Conservation (phyloP, 352 stramenopile species). For the Phytophthora agathidicida region DNA sequence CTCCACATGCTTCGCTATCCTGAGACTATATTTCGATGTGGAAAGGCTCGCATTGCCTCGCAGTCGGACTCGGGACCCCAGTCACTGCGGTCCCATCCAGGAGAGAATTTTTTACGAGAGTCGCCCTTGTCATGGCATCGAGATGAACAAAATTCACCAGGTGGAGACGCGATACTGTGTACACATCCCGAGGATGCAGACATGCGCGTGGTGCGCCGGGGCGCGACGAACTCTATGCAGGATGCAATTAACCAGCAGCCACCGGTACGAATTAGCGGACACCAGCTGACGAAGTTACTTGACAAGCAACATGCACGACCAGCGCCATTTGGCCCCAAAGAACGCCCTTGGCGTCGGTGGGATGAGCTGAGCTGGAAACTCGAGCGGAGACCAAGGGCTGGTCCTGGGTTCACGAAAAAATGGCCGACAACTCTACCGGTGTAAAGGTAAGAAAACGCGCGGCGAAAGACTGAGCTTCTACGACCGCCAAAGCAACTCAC, state of each 20-base stretch:
- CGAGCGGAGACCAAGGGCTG: slow-evolving; percentile 11
- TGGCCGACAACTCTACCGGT: slow-evolving; percentile 2
- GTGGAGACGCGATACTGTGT: slow-evolving; percentile 2
- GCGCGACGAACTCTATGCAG: slow-evolving; percentile 18
- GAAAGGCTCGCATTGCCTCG: slow-evolving; percentile 4
- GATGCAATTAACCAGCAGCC: background rate
- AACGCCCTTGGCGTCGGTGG: slow-evolving; percentile 2
- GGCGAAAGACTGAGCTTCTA: background rate
- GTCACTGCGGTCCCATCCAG: slow-evolving; percentile 19
- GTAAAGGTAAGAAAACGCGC: slow-evolving; percentile 12
- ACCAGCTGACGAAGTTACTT: slow-evolving; percentile 3
- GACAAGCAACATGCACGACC: background rate
- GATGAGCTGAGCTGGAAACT: slow-evolving; percentile 8
- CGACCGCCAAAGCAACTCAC: background rate
- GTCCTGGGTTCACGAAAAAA: slow-evolving; percentile 17
- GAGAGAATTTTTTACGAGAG: slow-evolving; percentile 30
- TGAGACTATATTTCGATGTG: slow-evolving; percentile 27
- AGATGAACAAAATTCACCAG: slow-evolving; percentile 20
- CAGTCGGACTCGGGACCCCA: background rate
- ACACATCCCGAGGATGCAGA: slow-evolving; percentile 23
- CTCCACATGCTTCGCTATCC: slow-evolving; percentile 20
- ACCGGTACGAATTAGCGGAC: slow-evolving; percentile 1
- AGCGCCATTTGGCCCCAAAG: slow-evolving; percentile 19
- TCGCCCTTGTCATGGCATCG: slow-evolving; percentile 16
- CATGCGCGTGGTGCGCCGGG: slow-evolving; percentile 16